These are phyloP conservation scores for Fusarium cicatricum DNA, from an alignment of 2,329 filamentous ascomycete species.

Conservation along the genomic window DNA sequence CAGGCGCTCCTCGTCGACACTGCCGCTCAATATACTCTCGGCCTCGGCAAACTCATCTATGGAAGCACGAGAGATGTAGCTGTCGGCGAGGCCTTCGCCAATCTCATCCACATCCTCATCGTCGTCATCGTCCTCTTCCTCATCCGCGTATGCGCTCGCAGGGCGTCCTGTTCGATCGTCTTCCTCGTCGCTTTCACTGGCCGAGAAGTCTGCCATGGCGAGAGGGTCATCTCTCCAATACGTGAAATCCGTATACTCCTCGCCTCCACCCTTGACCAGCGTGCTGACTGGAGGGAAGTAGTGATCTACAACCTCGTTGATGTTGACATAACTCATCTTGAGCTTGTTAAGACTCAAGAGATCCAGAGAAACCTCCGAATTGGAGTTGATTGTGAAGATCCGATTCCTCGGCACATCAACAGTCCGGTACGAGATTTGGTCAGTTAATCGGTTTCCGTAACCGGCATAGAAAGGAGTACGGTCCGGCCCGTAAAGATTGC, in stretches of 20 bases:
- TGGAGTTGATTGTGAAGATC: conserved; percentile 99
- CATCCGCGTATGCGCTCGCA: conserved; percentile 54
- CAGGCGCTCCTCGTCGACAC: conserved; percentile 55
- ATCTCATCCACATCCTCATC: conserved; percentile 55
- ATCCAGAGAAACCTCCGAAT: conserved; percentile 93
- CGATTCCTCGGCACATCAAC: conserved; percentile 94
- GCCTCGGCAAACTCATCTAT: conserved; percentile 51
- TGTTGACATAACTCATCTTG: conserved; percentile 95
- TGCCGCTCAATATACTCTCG: conserved; percentile 54
- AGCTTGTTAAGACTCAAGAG: conserved; percentile 91
- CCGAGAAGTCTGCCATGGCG: conserved; percentile 88
- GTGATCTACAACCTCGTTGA: conserved; percentile 96
- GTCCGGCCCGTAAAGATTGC: conserved; percentile 81
- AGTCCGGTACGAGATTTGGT: conserved; percentile 93
- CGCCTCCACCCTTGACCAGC: conserved; percentile 86
- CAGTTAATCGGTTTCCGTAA: conserved; percentile 95
- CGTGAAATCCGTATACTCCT: conserved; percentile 95
- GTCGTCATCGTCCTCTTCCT: conserved; percentile 55
- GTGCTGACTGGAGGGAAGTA: conserved; percentile 94
- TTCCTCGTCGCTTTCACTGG: conserved; percentile 72
- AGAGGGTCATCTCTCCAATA: conserved; percentile 91
- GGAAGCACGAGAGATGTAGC: conserved; percentile 43
- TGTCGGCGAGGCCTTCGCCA: conserved; percentile 44
- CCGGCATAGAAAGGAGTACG: conserved; percentile 93
- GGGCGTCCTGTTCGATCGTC: conserved; percentile 64